These are phyloP conservation scores for Trichophyton verrucosum DNA, from an alignment of 2,329 filamentous ascomycete species.

Conservation along the genomic window DNA sequence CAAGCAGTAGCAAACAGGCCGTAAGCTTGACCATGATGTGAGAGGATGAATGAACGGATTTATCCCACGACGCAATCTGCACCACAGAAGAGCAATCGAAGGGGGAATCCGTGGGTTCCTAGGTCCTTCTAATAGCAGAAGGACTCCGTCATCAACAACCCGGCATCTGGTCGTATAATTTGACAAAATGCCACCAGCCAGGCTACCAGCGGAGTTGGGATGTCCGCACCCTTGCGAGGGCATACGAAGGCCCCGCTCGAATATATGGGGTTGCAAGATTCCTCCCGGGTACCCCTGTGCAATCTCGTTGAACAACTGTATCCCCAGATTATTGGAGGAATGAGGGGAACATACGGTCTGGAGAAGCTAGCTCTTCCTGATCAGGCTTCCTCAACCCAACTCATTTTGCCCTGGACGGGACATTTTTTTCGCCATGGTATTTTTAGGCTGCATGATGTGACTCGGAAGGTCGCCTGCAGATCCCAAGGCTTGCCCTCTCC, in stretches of 20 bases:
- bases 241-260: slow-evolving; percentile 1
- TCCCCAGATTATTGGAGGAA: slow-evolving; percentile 1
- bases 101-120: background rate
- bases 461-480: background rate
- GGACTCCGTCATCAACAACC: background rate
- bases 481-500: background rate
- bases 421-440: background rate
- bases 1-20: slow-evolving; percentile 9
- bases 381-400: background rate
- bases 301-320: background rate
- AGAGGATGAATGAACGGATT: background rate
- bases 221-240: background rate
- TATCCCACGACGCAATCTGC: background rate
- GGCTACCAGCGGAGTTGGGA: background rate
- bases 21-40: slow-evolving; percentile 10
- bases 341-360: background rate
- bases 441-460: background rate
- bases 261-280: background rate
- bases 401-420: background rate
- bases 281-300: background rate
- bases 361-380: background rate
- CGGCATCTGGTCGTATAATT: background rate
- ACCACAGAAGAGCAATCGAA: background rate
- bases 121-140: background rate
- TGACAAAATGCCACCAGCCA: background rate